Evolutionary conservation across 140 eudicot genomes (phyloP), one percentile per base, ranked within the genome.

Genomic region (Cichorium intybus): DNA sequence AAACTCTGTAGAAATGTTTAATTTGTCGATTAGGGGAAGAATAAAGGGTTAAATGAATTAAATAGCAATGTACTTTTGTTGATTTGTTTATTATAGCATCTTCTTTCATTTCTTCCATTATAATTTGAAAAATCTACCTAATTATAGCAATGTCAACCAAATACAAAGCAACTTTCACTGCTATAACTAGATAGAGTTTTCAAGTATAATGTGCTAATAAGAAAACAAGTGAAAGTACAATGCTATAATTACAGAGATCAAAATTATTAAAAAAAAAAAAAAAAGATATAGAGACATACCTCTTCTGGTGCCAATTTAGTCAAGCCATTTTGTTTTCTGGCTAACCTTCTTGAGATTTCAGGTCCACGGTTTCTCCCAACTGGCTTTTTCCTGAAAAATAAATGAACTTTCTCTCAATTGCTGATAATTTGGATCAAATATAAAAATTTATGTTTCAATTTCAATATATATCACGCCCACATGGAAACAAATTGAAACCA

Each of bases 301-400:
- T 87, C 96, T 29, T 88, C 92, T 20, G 89, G 89, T 47, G 89
- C 95, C 63, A 87, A 64, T 79, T 87, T 87, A 41, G 76, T 83
- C 51, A 48, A 57, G 56, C 84, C 95, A 62, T 79, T 93, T 53
- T 86, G 95, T 72, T 88, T 87, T 69, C 88, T 77, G 12, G 84
- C 71, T 26, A 77, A 49, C 71, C 82, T 81, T 59, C 84, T 81
- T 53, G 85, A 46, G 41, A 79, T 52, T 77, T 93, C 99, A 33
- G 80, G 86, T 55, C 84, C 89, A 52, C 95, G 99, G 29, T 78
- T 51, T 80, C 90, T 88, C 45, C 87, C 88, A 72, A 29, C 75
- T 22, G 79, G 78, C 62, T 68, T 77, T 60, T 85, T 88, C 78
- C 99, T 93, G 77, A 49, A 71, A 81, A 58, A 57, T 4, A 17